Conservation (phyloP, 352 stramenopile genomes). For the Globisporangium lucens region DNA sequence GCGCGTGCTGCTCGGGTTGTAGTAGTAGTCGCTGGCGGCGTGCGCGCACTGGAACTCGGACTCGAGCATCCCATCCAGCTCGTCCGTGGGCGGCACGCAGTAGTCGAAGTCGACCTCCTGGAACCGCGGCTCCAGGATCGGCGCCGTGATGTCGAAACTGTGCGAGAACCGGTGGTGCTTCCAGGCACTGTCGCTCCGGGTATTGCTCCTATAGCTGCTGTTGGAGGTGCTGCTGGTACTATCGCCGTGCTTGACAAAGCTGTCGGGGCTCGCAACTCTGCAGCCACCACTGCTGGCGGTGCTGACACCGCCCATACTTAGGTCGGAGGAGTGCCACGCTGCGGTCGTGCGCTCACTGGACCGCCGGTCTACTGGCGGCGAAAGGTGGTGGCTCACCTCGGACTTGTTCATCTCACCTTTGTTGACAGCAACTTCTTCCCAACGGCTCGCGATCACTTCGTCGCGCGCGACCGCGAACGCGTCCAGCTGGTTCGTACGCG, state of each 20-base stretch:
- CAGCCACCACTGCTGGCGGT: not conserved
- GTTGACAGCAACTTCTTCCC: not conserved
- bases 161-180: slow-evolving; percentile 12
- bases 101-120: not conserved
- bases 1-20: not conserved
- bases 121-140: not conserved
- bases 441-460: slow-evolving; percentile 3
- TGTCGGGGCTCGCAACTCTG: not conserved
- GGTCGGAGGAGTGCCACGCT: slow-evolving; percentile 11
- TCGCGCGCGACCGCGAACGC: slow-evolving; percentile 6
- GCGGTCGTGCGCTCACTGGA: slow-evolving; percentile 10
- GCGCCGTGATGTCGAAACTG: slow-evolving; percentile 11
- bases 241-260: not conserved
- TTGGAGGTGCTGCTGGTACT: not conserved
- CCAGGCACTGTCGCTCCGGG: not conserved
- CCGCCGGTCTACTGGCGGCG: not conserved
- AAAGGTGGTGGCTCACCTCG: not conserved
- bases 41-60: not conserved
- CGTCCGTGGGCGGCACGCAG: not conserved
- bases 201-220: not conserved
- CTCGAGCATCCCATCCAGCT: slow-evolving; percentile 9
- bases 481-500: slow-evolving; percentile 6
- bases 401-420: not conserved
- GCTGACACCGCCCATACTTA: not conserved
- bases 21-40: not conserved